Conservation (phyloP, 2,329 filamentous ascomycete species). For the Didymella keratinophila region DNA sequence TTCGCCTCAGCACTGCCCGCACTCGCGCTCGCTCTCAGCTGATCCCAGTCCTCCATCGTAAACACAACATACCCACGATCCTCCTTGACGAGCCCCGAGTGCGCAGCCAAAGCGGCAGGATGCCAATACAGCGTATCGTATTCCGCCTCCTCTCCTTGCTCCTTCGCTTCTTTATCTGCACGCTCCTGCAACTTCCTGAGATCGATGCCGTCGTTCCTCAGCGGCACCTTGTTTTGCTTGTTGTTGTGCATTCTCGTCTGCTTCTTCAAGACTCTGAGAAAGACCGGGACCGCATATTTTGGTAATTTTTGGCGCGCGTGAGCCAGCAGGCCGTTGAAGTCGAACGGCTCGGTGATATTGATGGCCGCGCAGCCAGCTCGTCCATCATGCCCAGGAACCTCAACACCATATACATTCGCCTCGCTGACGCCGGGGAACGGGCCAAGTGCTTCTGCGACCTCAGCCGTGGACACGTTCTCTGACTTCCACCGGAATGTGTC, state of each 20-base stretch:
- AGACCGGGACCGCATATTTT: slow-evolving; percentile 77
- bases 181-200: slow-evolving; percentile 56
- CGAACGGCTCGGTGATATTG: slow-evolving; percentile 60
- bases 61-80: slow-evolving; percentile 65
- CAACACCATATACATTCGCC: slow-evolving; percentile 60
- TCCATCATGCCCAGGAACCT: slow-evolving; percentile 57
- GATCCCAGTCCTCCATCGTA: slow-evolving; percentile 65
- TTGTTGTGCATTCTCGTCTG: slow-evolving; percentile 75
- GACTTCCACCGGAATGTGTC: slow-evolving; percentile 61
- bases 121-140: slow-evolving; percentile 62
- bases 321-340: slow-evolving; percentile 65
- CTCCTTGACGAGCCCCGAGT: slow-evolving; percentile 47
- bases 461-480: slow-evolving; percentile 59
- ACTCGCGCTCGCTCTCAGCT: slow-evolving; percentile 53
- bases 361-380: slow-evolving; percentile 66
- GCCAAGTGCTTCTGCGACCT: slow-evolving; percentile 58
- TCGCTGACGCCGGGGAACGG: slow-evolving; percentile 55
- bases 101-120: slow-evolving; percentile 45
- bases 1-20: slow-evolving; percentile 26
- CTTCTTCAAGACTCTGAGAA: slow-evolving; percentile 68
- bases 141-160: slow-evolving; percentile 45
- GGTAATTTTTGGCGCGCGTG: slow-evolving; percentile 69
- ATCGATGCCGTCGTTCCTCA: slow-evolving; percentile 73
- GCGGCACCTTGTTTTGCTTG: slow-evolving; percentile 79
- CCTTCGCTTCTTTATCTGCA: slow-evolving; percentile 46